phyloP scores from a whole-genome alignment of 345 rosid species.

The Dimocarpus longan region DNA sequence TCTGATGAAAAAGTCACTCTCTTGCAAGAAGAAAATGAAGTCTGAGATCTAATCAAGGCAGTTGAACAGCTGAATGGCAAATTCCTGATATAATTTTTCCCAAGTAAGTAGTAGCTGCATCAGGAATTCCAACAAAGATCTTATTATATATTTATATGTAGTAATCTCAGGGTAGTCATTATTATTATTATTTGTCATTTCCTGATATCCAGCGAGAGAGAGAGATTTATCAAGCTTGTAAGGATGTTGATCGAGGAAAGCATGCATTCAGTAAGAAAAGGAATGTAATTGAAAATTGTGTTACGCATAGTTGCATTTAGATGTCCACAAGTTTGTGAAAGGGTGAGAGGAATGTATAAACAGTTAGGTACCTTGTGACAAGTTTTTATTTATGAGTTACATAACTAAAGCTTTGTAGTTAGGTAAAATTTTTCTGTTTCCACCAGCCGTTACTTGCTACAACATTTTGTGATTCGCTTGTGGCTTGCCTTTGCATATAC shows the following conservation, averaged over 20 bases:
- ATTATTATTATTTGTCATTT: neutral
- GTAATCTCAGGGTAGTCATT: neutral
- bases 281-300: neutral
- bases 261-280: too few relatives aligned
- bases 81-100: neutral
- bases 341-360: neutral
- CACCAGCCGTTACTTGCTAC: neutral
- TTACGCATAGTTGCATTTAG: neutral
- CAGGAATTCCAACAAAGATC: neutral
- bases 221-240: slow-evolving; percentile 10
- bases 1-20: slow-evolving; percentile 49
- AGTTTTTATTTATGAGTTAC: neutral
- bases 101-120: neutral
- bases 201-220: too few relatives aligned
- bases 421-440: neutral
- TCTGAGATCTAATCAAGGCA: neutral
- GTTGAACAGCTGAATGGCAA: neutral
- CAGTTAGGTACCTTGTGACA: neutral
- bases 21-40: slow-evolving; percentile 40
- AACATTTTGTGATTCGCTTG: too few relatives aligned
- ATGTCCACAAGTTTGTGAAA: neutral
- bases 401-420: neutral
- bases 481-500: too few relatives aligned
- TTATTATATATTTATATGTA: too few relatives aligned
- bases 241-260: too few relatives aligned